Percentiles rank a stretch among this genome's conserved stretches.
phyloP scores from a whole-genome alignment of 2,329 filamentous ascomycete genomes.

The Aureobasidium mangrovei region DNA sequence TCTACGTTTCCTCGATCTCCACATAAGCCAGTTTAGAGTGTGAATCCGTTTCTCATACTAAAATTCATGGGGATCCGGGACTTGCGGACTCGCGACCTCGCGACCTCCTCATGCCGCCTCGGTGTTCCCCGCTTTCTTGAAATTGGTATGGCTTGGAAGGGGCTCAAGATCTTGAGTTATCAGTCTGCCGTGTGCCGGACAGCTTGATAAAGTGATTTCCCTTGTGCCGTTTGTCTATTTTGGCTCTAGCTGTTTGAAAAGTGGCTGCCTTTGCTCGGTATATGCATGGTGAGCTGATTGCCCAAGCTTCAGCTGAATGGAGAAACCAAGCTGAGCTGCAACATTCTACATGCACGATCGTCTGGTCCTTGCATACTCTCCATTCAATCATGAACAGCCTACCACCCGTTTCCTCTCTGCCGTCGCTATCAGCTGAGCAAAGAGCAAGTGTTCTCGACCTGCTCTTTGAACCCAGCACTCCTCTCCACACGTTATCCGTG shows the following conservation, averaged over 20 bases:
- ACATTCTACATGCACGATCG: not conserved
- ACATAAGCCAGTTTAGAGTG: too few species aligned
- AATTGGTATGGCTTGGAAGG: constrained; percentile 1
- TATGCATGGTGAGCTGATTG: not conserved
- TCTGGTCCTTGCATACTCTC: not conserved
- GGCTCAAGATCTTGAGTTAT: not conserved
- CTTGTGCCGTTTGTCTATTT: not conserved
- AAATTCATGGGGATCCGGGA: too few species aligned
- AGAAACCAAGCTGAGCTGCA: constrained; percentile 20
- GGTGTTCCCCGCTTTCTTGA: not conserved
- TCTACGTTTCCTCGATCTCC: not conserved
- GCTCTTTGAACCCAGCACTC: constrained; percentile 74
- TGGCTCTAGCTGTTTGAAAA: not conserved
- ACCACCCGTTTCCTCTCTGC: constrained; percentile 50
- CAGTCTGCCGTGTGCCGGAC: not conserved
- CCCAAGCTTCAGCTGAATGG: not conserved
- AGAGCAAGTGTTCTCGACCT: constrained; percentile 58
- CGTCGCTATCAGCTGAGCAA: constrained; percentile 45
- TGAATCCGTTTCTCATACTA: too few species aligned
- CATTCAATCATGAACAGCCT: constrained; percentile 31
- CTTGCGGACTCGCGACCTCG: too few species aligned
- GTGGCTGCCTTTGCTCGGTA: not conserved
- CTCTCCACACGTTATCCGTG: constrained; percentile 63
- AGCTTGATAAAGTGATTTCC: not conserved
- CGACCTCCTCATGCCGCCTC: not conserved